phyloP scores from a whole-genome alignment of 148 eudicot species.

The Oxyria digyna region DNA sequence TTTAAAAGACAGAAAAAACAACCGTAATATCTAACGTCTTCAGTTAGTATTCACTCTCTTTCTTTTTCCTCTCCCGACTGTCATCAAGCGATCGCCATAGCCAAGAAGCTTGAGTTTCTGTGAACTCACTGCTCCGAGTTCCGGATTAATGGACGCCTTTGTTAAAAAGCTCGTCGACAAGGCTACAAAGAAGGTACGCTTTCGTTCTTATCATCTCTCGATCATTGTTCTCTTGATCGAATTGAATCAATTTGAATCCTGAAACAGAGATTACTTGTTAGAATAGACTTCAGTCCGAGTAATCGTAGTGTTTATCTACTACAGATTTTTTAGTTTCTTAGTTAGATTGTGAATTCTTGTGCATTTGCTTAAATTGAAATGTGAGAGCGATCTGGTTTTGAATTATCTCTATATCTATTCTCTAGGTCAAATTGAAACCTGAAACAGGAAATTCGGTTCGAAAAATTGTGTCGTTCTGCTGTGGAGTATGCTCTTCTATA shows the following conservation, averaged over 20 bases:
- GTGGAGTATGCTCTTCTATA: background rate
- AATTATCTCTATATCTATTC: background rate
- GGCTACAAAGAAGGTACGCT: conserved; percentile 10
- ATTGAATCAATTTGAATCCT: background rate
- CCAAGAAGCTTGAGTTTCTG: background rate
- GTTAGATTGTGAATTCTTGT: background rate
- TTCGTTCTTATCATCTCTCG: background rate
- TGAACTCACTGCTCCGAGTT: background rate
- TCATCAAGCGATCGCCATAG: conserved; percentile 2
- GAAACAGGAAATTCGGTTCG: background rate
- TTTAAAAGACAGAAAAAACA: conserved; percentile 8
- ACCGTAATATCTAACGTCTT: conserved; percentile 1
- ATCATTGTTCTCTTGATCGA: background rate
- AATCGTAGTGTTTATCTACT: too few relatives aligned
- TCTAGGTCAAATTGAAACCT: background rate
- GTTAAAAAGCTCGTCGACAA: conserved; percentile 13
- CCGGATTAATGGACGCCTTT: conserved; percentile 5
- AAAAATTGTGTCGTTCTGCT: background rate
- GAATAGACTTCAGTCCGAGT: too few relatives aligned
- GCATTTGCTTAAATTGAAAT: background rate
- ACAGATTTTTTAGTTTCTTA: background rate
- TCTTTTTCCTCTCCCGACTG: background rate
- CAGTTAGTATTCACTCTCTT: background rate
- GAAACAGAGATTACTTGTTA: background rate
- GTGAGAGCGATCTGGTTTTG: background rate